Evolutionary conservation across 768 basidiomycete species (phyloP).

Genomic region (Terana coerulea): DNA sequence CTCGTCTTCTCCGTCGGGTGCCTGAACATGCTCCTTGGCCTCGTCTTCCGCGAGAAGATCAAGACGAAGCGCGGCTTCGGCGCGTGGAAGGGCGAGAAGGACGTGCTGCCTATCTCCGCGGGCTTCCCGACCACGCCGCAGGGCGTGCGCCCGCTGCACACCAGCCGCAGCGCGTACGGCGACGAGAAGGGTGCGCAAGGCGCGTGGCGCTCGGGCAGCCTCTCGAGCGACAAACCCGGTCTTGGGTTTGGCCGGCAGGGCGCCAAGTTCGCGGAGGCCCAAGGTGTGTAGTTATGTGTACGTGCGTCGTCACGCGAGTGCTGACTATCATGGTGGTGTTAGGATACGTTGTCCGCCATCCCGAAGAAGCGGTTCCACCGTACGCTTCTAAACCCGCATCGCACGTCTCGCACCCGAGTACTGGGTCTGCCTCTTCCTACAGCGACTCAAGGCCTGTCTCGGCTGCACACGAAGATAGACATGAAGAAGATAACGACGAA

Average conservation of each 20-base stretch:
- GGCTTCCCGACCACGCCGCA: too few species aligned
- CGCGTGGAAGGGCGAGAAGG: slow-evolving; percentile 57
- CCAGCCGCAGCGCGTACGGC: background rate
- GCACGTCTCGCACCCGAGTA: slow-evolving; percentile 1
- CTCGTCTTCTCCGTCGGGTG: slow-evolving; percentile 89
- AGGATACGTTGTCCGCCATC: slow-evolving; percentile 15
- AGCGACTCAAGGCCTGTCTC: slow-evolving; percentile 6
- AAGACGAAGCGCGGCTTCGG: slow-evolving; percentile 65
- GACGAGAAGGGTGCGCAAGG: slow-evolving; percentile 12
- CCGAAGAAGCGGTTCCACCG: slow-evolving; percentile 14
- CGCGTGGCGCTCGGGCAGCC: slow-evolving; percentile 6
- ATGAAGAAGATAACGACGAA: background rate
- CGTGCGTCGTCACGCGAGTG: background rate
- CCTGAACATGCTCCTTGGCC: slow-evolving; percentile 78
- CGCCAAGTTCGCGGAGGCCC: slow-evolving; percentile 8
- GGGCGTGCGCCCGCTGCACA: background rate
- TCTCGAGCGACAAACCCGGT: slow-evolving; percentile 8
- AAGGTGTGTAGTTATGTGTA: slow-evolving; percentile 2
- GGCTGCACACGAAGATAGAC: background rate
- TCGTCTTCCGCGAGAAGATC: slow-evolving; percentile 69
- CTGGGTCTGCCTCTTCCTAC: slow-evolving; percentile 3
- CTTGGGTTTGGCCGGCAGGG: slow-evolving; percentile 15
- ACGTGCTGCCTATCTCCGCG: slow-evolving; percentile 58
- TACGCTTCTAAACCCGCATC: slow-evolving; percentile 14
- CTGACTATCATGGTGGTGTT: background rate